A percentile compares a stretch with the other conserved stretches of the same genome.
phyloP scores from a whole-genome alignment of 176 grass and related monocot genomes.

The Cocos nucifera region DNA sequence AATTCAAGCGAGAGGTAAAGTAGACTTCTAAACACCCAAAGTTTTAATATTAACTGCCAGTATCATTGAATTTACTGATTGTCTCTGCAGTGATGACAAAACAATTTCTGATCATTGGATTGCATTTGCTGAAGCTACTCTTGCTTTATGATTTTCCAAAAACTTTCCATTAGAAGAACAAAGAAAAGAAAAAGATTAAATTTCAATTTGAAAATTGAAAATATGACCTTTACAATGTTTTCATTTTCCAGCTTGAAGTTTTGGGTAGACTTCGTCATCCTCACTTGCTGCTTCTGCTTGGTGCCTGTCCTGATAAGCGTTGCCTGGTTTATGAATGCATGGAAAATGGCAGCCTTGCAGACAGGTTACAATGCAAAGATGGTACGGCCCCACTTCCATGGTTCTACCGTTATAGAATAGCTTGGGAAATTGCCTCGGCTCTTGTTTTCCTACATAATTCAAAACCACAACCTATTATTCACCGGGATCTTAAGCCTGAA shows the following conservation, averaged over 20 bases:
- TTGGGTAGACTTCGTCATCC: conserved; percentile 62
- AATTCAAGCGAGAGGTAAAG: conserved; percentile 73
- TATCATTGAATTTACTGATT: no score
- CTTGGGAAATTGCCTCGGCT: conserved; percentile 49
- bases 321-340: conserved; percentile 96
- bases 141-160: no score
- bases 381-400: conserved; percentile 48
- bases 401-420: conserved; percentile 55
- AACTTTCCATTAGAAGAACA: no score
- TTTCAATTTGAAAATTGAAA: no score
- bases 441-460: conserved; percentile 58
- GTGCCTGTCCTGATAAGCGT: conserved; percentile 62
- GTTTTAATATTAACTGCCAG: no score
- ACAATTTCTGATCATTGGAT: no score
- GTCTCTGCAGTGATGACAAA: no score
- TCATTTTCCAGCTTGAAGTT: conserved; percentile 60
- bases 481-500: conserved; percentile 88
- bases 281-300: conserved; percentile 64
- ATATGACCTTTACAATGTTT: no score
- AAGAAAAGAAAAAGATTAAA: no score
- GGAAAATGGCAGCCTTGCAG: conserved; percentile 91
- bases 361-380: conserved; percentile 51
- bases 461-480: conserved; percentile 71
- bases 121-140: no score
- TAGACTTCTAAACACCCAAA: no score